Conservation (phyloP, 306 rosid species). For the Sechiopsis laciniata region DNA sequence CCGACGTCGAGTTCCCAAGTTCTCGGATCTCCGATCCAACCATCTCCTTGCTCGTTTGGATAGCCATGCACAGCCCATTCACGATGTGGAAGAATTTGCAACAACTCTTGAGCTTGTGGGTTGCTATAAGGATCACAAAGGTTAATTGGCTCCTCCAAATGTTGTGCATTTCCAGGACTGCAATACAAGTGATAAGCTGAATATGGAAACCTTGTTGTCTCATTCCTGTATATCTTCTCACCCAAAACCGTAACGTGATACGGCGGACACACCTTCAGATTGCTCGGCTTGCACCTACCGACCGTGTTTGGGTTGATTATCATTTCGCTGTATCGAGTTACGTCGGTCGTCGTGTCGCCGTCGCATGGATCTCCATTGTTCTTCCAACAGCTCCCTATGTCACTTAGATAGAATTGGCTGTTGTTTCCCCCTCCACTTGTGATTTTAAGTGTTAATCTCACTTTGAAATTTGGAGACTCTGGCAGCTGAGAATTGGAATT, state of each 20-base stretch:
- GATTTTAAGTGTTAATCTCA: conserved; percentile 36
- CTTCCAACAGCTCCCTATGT: conserved; percentile 58
- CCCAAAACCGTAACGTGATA: conserved; percentile 36
- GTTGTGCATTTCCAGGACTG: conserved; percentile 39
- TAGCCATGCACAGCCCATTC: conserved; percentile 56
- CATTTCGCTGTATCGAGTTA: conserved; percentile 52
- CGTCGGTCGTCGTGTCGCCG: conserved; percentile 40
- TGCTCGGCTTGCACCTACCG: conserved; percentile 35
- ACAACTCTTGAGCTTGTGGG: conserved; percentile 48
- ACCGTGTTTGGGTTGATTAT: conserved; percentile 41
- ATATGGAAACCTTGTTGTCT: conserved; percentile 47
- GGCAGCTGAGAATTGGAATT: conserved; percentile 27
- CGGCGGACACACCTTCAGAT: conserved; percentile 45
- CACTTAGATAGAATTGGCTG: conserved; percentile 44
- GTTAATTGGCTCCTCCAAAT: conserved; percentile 40
- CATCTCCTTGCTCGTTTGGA: conserved; percentile 46
- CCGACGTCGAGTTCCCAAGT: conserved; percentile 61
- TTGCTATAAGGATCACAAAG: conserved; percentile 57
- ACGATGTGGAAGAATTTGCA: conserved; percentile 55
- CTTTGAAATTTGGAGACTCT: conserved; percentile 47
- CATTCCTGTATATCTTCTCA: conserved; percentile 38
- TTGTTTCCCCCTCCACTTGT: conserved; percentile 41
- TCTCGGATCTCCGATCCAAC: conserved; percentile 49
- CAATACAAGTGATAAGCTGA: conserved; percentile 55
- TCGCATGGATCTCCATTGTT: conserved; percentile 44